Base-by-base conservation (phyloP, 2,329 filamentous ascomycete species). In the Talaromyces atroroseus region DNA sequence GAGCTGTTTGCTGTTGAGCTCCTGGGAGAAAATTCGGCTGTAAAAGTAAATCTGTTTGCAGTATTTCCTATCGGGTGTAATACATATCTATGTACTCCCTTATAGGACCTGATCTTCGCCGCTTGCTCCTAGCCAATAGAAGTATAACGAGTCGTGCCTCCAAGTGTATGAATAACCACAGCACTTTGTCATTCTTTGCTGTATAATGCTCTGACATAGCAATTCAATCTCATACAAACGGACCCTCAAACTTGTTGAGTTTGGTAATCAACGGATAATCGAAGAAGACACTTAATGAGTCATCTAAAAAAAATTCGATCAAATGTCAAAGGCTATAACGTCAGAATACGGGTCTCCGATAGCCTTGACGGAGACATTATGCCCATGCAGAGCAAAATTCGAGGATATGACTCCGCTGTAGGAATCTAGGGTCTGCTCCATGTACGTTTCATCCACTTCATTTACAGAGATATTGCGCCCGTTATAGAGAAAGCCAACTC, bases 141-240 rank as follows among this genome's bases (percentile, higher is more conserved):
- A 2, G 74, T 69, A 53, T 69, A 71, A 58, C 80, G 81, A 0
- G 69, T 73, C 1, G 72, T 76, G 1, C 68, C 67, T 54, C 76
- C 74, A 10, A 80, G 60, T 5, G 71, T 71, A 59, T 80, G 78
- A 36, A 64, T 67, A 49, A 80, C 77, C 2, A 59, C 68, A 20
- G 75, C 76, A 16, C 1, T 21, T 46, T 40, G 20, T 23, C 12
- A 34, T 26, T 11, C 16, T 80, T 60, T 0, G 57, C 64, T 0
- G 78, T 80, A 2, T 63, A 71, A 59, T 81, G 78, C 14, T 73
- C 73, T 5, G 65, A 65, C 0, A 78, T 76, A 5, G 73, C 74
- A 62, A 80, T 78, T 66, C 76, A 80, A 4, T 79, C 64, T 1
- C 80, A 80, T 1, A 82, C 79, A 58, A 78, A 82, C 1, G 80